A percentile compares a stretch with the other conserved stretches of the same genome.
These are phyloP conservation scores for Colletotrichum trifolii DNA, from an alignment of 2,329 filamentous ascomycete genomes.

Conservation along the genomic window DNA sequence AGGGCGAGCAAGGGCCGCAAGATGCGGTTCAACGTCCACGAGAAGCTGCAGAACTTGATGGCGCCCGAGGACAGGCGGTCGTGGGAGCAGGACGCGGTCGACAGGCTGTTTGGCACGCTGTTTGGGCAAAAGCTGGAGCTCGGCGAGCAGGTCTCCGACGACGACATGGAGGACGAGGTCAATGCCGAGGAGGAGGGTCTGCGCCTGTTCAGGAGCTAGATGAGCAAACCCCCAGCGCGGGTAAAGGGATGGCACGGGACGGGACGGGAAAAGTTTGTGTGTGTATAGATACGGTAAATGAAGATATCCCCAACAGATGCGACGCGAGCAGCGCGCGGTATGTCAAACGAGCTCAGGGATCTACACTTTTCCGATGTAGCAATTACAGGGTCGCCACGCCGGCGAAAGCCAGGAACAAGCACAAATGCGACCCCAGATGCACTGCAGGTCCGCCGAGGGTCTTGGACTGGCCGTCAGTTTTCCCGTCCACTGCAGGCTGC, in stretches of 20 bases:
- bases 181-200: slow-evolving; percentile 65
- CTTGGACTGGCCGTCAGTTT: slow-evolving; percentile 33
- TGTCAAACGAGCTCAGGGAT: too few relatives aligned
- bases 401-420: slow-evolving; percentile 51
- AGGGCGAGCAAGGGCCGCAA: slow-evolving; percentile 96
- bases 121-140: slow-evolving; percentile 77
- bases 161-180: slow-evolving; percentile 60
- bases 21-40: slow-evolving; percentile 92
- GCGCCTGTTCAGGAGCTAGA: slow-evolving; percentile 61
- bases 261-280: slow-evolving; percentile 9
- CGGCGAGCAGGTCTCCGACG: slow-evolving; percentile 61
- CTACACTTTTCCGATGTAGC: too few relatives aligned
- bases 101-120: slow-evolving; percentile 79
- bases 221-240: too few relatives aligned
- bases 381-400: slow-evolving; percentile 37
- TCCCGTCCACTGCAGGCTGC: slow-evolving; percentile 32
- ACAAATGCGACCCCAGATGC: slow-evolving; percentile 56
- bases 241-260: background rate
- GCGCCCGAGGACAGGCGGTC: slow-evolving; percentile 82
- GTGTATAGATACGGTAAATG: background rate
- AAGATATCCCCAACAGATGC: slow-evolving; percentile 32
- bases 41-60: slow-evolving; percentile 99
- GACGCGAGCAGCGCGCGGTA: background rate
- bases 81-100: slow-evolving; percentile 86
- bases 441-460: slow-evolving; percentile 58